Evolutionary conservation across 1,139 yeast species (phyloP).

Genomic region (Debaryomyces sp.): DNA sequence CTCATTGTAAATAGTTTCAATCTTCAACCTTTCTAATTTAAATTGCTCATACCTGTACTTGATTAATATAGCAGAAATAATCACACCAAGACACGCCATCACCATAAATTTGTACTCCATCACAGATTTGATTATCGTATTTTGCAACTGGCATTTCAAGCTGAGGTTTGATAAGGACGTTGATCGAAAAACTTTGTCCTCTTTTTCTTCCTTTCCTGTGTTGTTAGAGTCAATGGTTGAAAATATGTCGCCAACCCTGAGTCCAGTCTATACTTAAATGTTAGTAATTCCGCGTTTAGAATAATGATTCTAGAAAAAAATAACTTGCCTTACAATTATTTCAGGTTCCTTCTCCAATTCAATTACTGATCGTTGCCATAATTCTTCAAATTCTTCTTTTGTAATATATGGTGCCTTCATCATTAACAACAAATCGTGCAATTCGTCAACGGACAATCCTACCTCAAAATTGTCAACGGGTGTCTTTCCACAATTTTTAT

Average conservation of each 20-base stretch:
- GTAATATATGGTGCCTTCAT: conserved; percentile 62
- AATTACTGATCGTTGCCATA: conserved; percentile 70
- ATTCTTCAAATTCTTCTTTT: conserved; percentile 76
- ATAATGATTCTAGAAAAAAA: conserved; percentile 8
- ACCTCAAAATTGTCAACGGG: conserved; percentile 41
- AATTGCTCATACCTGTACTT: conserved; percentile 38
- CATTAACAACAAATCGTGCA: conserved; percentile 60
- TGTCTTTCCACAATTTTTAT: conserved; percentile 62
- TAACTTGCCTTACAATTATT: conserved; percentile 84
- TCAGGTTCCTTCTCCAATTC: conserved; percentile 75
- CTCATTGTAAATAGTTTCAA: conserved; percentile 41
- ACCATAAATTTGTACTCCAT: conserved; percentile 43
- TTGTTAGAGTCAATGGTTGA: conserved; percentile 32
- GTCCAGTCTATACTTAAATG: conserved; percentile 33
- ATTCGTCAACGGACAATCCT: conserved; percentile 55
- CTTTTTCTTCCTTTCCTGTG: conserved; percentile 34
- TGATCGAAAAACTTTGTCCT: conserved; percentile 66
- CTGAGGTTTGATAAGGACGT: conserved; percentile 69
- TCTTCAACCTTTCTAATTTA: conserved; percentile 30
- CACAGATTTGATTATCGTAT: conserved; percentile 54
- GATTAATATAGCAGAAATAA: conserved; percentile 18
- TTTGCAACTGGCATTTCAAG: conserved; percentile 60
- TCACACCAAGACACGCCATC: conserved; percentile 24
- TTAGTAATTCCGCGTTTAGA: conserved; percentile 18
- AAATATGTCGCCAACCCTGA: conserved; percentile 26